Evolutionary conservation across 2,329 filamentous ascomycete species (phyloP).

Genomic region (Diaporthe batatas): DNA sequence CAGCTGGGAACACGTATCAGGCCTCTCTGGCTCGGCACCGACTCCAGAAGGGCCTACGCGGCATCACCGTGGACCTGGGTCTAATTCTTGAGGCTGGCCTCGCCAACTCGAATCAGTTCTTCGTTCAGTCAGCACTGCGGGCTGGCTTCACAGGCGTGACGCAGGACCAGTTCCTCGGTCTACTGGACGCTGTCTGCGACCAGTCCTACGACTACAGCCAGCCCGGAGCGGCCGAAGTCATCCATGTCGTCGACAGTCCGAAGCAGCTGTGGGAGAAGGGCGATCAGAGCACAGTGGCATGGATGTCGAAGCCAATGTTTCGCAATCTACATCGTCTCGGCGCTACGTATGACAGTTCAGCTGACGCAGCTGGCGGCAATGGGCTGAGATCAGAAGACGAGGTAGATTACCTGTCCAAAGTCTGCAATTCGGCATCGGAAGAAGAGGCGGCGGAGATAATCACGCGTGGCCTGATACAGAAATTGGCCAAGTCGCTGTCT

Average conservation of each 20-base stretch:
- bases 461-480: constrained; percentile 46
- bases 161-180: constrained; percentile 33
- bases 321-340: constrained; percentile 43
- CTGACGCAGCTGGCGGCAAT: not conserved
- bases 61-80: constrained; percentile 44
- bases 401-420: constrained; percentile 39
- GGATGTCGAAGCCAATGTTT: constrained; percentile 46
- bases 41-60: constrained; percentile 44
- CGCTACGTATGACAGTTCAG: constrained; percentile 22
- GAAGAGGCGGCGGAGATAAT: constrained; percentile 46
- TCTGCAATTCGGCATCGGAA: constrained; percentile 43
- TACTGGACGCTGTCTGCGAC: constrained; percentile 9
- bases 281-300: constrained; percentile 40
- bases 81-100: constrained; percentile 34
- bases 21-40: constrained; percentile 45
- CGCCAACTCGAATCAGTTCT: constrained; percentile 47
- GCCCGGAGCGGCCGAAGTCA: constrained; percentile 44
- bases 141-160: constrained; percentile 28
- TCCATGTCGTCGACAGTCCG: constrained; percentile 45
- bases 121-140: constrained; percentile 43
- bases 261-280: constrained; percentile 44
- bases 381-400: not conserved
- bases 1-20: constrained; percentile 40
- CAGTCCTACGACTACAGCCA: not conserved
- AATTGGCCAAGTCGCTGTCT: constrained; percentile 45